Evolutionary conservation across 1,139 yeast genomes (phyloP), one percentile per base, ranked within the genome.

Genomic region (Lodderomyces metapsilosis): DNA sequence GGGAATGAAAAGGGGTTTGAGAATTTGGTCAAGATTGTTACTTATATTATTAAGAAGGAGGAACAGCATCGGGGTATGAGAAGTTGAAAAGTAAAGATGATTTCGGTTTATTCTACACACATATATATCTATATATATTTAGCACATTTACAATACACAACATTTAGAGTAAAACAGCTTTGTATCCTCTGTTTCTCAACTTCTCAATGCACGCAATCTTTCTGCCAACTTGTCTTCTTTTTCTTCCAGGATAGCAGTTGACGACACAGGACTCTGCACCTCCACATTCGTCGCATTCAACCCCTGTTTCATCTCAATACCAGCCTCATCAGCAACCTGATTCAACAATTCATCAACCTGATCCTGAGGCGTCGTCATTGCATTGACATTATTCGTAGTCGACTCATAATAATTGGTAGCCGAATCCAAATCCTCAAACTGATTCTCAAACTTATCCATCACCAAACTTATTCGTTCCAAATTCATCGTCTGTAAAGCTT

Each of bases 291-390:
- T 70, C 44, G 78, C 86, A 56, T 75, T 74, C 59, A 84, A 68
- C 31, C 87, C 85, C 51, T 91, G 98, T 55, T 84, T 84, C 72
- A 92, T 74, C 59, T 94, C 98, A 38, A 94, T 71, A 2, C 98
- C 98, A 1, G 97, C 97, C 61, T 92, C 98, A 59, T 94, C 99
- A 0, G 98, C 98, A 25, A 94, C 92, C 62, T 88, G 91, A 57
- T 76, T 89, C 87, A 94, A 79, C 56, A 94, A 71, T 46, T 85
- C 78, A 61, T 92, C 98, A 23, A 94, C 98, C 52, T 91, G 95
- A 45, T 92, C 98, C 58, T 89, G 96, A 9, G 98, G 98, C 4
- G 95, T 88, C 21, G 85, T 77, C 47, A 87, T 76, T 0, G 97
- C 97, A 56, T 87, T 88, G 37, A 95, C 89, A 46, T 83, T 87